Conservation (phyloP, 306 rosid species). For the Dalbergia cochinchinensis region DNA sequence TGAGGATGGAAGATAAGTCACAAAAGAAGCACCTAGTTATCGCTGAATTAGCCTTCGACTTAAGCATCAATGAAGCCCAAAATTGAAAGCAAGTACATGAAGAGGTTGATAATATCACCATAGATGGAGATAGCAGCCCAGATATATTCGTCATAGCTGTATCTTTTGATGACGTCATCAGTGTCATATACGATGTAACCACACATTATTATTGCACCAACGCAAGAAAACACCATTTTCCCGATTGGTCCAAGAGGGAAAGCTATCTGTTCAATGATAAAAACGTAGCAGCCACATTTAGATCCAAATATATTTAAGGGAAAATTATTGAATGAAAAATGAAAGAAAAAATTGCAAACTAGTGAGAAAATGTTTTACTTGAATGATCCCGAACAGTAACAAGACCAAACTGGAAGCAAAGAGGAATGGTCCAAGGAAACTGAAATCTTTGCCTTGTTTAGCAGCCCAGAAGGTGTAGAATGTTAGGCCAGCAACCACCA, state of each 20-base stretch:
- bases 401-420: constrained; percentile 58
- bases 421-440: constrained; percentile 67
- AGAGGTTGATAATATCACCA: constrained; percentile 58
- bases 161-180: constrained; percentile 52
- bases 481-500: constrained; percentile 55
- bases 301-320: neutral
- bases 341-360: neutral
- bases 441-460: constrained; percentile 64
- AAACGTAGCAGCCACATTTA: neutral
- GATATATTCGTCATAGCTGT: constrained; percentile 59
- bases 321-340: neutral
- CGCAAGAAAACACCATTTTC: constrained; percentile 45
- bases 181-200: constrained; percentile 67
- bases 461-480: constrained; percentile 70
- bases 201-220: constrained; percentile 63
- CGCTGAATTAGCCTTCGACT: neutral
- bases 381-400: constrained; percentile 54
- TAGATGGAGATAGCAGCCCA: constrained; percentile 68
- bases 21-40: no score
- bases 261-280: constrained; percentile 42
- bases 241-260: constrained; percentile 58
- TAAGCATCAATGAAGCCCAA: constrained; percentile 25
- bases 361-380: constrained; percentile 46
- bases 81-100: constrained; percentile 40
- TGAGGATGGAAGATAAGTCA: neutral